These are phyloP conservation scores for Posidonia australis DNA, from an alignment of 106 monocot genomes.

Conservation along the genomic window DNA sequence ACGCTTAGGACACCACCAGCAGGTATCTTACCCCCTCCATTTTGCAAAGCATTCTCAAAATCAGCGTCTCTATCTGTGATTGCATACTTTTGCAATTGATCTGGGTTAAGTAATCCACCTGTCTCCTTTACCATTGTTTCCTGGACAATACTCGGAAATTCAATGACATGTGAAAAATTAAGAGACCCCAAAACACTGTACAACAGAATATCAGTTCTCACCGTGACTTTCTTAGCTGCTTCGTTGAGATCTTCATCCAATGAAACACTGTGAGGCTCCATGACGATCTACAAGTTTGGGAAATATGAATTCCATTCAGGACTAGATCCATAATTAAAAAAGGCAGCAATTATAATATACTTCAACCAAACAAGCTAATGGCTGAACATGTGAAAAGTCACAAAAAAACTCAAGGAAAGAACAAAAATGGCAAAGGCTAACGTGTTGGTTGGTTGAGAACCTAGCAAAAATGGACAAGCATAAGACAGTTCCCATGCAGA, in stretches of 20 bases:
- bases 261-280: constrained; percentile 51
- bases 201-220: constrained; percentile 9
- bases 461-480: too few species aligned
- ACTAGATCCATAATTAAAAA: background rate
- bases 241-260: constrained; percentile 82
- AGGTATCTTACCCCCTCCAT: constrained; percentile 33
- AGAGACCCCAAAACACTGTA: background rate
- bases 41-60: constrained; percentile 51
- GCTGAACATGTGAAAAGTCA: too few species aligned
- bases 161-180: background rate
- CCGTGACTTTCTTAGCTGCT: constrained; percentile 62
- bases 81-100: constrained; percentile 44
- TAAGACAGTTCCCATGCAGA: too few species aligned
- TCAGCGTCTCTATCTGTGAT: constrained; percentile 41
- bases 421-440: too few species aligned
- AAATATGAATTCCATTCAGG: background rate
- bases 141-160: constrained; percentile 12
- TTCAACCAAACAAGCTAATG: too few species aligned
- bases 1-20: constrained; percentile 69
- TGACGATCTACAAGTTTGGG: constrained; percentile 19
- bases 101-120: constrained; percentile 27
- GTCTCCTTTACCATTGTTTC: constrained; percentile 45
- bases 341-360: too few species aligned
- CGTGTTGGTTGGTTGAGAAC: too few species aligned
- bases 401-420: too few species aligned